Base-by-base conservation (phyloP, 257 asterid species). In the Avicennia marina region DNA sequence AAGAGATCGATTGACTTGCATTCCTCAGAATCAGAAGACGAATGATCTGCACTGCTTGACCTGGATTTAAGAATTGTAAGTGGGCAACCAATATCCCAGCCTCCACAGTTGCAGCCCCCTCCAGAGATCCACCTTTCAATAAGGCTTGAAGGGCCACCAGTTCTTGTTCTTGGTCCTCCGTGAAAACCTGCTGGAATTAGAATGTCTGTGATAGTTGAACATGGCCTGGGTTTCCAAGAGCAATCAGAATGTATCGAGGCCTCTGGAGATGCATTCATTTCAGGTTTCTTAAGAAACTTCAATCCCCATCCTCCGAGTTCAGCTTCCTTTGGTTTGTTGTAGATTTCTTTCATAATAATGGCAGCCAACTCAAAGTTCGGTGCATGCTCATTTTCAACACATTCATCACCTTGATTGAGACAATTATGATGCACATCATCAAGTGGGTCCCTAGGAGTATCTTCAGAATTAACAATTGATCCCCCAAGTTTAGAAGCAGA, bases 61-160 rank as follows among this genome's bases (percentile, higher is more conserved):
- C 19, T 55, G 12, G 75, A 50, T 11, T 72, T 66, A 32, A 85
- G 75, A 19, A 85, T 53, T 9, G 85, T 75, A 33, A 85, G 56
- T 0, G 90, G 86, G 69, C 94, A 85, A 15, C 94, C 94, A 2
- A 64, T 36, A 41, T 85, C 94, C 94, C 94, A 85, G 26, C 90
- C 94, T 15, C 90, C 94, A 71, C 94, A 85, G 21, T 85, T 86
- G 39, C 94, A 85, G 9, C 17, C 63, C 31, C 94, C 90, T 6
- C 87, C 84, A 2, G 80, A 70, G 58, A 34, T 68, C 90, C 87
- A 85, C 55, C 94, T 64, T 12, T 85, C 86, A 24, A 72, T 31
- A 26, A 82, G 85, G 74, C 82, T 71, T 16, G 79, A 81, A 9
- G 87, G 90, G 8, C 90, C 94, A 27, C 75, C 80, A 4, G 48